Base-by-base conservation (phyloP, 75 land plant genomes). In the Pinus tabuliformis region DNA sequence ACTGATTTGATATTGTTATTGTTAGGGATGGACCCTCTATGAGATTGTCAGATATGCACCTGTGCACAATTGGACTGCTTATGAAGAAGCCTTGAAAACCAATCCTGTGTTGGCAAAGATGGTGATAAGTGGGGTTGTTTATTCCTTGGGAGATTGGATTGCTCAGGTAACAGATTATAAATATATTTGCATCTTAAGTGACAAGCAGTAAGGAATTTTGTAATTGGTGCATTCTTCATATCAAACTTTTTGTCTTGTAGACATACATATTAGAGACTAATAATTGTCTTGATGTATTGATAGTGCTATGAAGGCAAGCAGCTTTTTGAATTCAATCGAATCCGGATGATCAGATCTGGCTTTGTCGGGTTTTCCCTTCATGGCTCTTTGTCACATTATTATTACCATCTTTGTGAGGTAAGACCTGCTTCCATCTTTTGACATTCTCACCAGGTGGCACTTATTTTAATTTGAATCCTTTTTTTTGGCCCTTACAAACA, bases 101-200 rank as follows among this genome's bases (percentile, higher is more conserved):
- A 87, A 95, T 59, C 98, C 96, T 22, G 90, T 95, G 52, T 72
- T 95, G 33, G 93, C 98, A 8, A 95, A 93, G 79, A 93, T 95
- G 98, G 87, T 88, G 80, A 95, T 95, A 17, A 95, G 98, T 83
- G 96, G 98, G 12, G 57, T 84, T 26, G 98, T 95, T 0, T 95
- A 95, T 75, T 87, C 96, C 18, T 11, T 95, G 6, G 98, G 98
- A 30, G 98, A 95, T 88, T 95, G 98, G 98, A 95, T 93, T 85
- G 98, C 96, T 11, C 96, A 95, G 93, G 96, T 83, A 60, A 7
- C 17, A 56, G 17, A 18, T 73, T 30, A 26, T 49, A 52, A 22
- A 56, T 71, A 39, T 73, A 13, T 73, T 49, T 73, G 24, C 75
- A 22, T 37, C 2, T 15, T 9, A 11, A 24, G 4, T 62, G 64